Base-by-base conservation (phyloP, 2,329 filamentous ascomycete species). In the Ceratocystis ficicola region DNA sequence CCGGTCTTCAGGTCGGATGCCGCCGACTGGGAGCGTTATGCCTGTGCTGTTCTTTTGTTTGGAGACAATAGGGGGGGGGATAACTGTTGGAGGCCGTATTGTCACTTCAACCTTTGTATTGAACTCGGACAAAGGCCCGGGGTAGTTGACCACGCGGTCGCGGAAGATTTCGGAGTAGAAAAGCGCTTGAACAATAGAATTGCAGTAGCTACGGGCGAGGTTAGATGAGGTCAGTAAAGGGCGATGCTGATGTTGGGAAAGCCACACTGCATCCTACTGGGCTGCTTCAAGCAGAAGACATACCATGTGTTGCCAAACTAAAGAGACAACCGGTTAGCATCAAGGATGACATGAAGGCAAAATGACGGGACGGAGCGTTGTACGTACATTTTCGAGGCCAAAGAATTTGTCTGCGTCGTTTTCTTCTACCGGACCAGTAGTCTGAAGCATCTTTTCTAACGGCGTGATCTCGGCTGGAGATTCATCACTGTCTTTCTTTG, bases 281-380 rank as follows among this genome's bases (percentile, higher is more conserved):
- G 17, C 17, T 17, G n/a, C n/a, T 52, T 52, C 10, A 46, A 46
- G 36, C n/a, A 41, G 48, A 57, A 52, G 59, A 70, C 78, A 73
- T 87, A 96, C 92, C 93, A 97, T 74, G 93, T 97, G 74, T 96
- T 97, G 73, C 93, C 93, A 78, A 96, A 96, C 91, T 96, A 76
- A 67, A 28, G 15, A 63, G 44, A 63, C 46, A 36, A 20, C 5
- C 62, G 57, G 74, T 80, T 72, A 80, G 79, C 71, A 69, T 64
- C 48, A 65, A 66, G 52, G 60, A 66, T 57, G 67, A 17, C 57
- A 65, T 68, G 65, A 68, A 69, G 10, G 36, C 10, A 41, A 41
- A 41, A 41, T 25, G 30, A 20, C 28, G 36, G 28, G 50, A 17
- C 41, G 17, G 22, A 8, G 63, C 20, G 48, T 5, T 28, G 28